phyloP scores from a whole-genome alignment of 805 yeast genomes.

The Metschnikowia cubensis region DNA sequence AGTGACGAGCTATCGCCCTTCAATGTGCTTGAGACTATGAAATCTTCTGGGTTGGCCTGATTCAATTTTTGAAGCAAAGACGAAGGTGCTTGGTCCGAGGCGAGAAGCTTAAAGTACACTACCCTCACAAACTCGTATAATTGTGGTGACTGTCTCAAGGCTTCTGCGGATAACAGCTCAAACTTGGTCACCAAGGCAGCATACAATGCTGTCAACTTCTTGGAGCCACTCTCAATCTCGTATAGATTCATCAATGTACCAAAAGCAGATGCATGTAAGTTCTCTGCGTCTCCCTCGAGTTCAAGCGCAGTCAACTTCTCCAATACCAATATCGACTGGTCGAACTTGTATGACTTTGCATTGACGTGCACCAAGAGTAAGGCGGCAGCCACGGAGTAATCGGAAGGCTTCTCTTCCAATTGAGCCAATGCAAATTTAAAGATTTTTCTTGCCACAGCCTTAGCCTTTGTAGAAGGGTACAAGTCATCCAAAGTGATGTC shows the following conservation, averaged over 20 bases:
- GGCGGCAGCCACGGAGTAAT: slow-evolving; percentile 23
- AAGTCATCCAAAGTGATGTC: slow-evolving; percentile 28
- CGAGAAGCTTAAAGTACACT: slow-evolving; percentile 29
- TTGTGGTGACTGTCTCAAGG: slow-evolving; percentile 10
- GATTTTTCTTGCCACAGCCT: slow-evolving; percentile 20
- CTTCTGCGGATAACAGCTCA: slow-evolving; percentile 5
- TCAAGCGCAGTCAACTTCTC: slow-evolving; percentile 8
- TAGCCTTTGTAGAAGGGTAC: slow-evolving; percentile 12
- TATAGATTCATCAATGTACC: slow-evolving; percentile 11
- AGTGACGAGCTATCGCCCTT: slow-evolving; percentile 19
- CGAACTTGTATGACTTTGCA: slow-evolving; percentile 19
- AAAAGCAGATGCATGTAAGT: slow-evolving; percentile 10
- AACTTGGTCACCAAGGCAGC: slow-evolving; percentile 5
- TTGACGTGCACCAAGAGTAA: slow-evolving; percentile 29
- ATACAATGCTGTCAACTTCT: slow-evolving; percentile 3
- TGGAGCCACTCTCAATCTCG: slow-evolving; percentile 3
- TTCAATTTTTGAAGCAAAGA: slow-evolving; percentile 22
- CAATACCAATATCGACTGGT: slow-evolving; percentile 22
- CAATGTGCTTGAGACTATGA: slow-evolving; percentile 22
- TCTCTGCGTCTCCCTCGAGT: slow-evolving; percentile 4
- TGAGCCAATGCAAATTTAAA: slow-evolving; percentile 16
- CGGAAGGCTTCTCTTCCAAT: slow-evolving; percentile 7
- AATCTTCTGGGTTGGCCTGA: slow-evolving; percentile 22
- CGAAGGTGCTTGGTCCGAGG: slow-evolving; percentile 14
- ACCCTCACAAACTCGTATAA: slow-evolving; percentile 28